Conservation (phyloP, 2,329 filamentous ascomycete genomes). For the Paramyrothecium roridum region DNA sequence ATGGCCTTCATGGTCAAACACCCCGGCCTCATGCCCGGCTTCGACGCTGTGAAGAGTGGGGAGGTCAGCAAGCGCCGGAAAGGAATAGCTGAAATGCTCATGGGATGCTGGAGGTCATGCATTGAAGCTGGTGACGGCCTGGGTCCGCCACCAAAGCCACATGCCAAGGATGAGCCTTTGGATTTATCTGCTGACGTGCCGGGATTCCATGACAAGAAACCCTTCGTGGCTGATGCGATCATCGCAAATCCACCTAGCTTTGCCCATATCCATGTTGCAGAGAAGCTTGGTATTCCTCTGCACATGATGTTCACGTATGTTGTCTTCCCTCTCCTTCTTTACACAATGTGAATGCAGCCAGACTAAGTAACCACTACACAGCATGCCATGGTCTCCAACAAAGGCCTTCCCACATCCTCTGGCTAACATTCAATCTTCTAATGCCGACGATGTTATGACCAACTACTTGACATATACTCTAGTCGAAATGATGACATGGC, state of each 20-base stretch:
- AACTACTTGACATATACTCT: conserved; percentile 83
- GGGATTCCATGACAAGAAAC: conserved; percentile 42
- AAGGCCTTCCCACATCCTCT: conserved; percentile 83
- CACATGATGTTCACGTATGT: conserved; percentile 89
- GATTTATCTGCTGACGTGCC: conserved; percentile 27
- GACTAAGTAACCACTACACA: conserved; percentile 63
- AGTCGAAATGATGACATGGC: conserved; percentile 91
- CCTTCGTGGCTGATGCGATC: conserved; percentile 81
- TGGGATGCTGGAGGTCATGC: conserved; percentile 84
- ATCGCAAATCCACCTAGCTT: conserved; percentile 78
- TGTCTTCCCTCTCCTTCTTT: too few relatives aligned
- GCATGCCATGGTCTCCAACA: conserved; percentile 89
- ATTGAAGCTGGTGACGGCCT: conserved; percentile 72
- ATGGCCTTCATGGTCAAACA: conserved; percentile 95
- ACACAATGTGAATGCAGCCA: background rate
- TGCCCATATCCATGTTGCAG: conserved; percentile 71
- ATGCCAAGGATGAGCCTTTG: conserved; percentile 43
- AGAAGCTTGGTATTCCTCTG: conserved; percentile 70
- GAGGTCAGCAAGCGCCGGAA: conserved; percentile 72
- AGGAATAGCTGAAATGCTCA: conserved; percentile 75
- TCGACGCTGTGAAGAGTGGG: conserved; percentile 72
- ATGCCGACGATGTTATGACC: conserved; percentile 71
- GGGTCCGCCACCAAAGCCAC: conserved; percentile 45
- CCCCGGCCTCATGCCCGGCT: conserved; percentile 78
- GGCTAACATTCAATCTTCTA: conserved; percentile 74